These are phyloP conservation scores for Fusarium acutatum DNA, from an alignment of 2,329 filamentous ascomycete species.

Conservation along the genomic window DNA sequence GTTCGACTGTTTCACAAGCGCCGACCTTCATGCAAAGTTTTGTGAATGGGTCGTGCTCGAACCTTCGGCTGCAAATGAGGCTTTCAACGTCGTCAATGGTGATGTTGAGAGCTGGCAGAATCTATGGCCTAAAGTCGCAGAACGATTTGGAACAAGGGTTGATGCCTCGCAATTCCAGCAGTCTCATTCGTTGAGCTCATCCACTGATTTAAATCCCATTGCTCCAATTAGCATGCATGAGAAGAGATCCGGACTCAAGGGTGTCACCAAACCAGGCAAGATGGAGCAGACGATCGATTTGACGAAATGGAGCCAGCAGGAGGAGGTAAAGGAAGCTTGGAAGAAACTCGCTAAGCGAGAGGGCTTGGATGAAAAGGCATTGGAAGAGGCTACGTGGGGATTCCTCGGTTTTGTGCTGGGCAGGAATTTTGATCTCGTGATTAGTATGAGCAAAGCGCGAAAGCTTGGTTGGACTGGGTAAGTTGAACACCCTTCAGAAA, in stretches of 20 bases:
- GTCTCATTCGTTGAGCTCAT: not conserved
- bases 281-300: not conserved
- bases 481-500: not conserved
- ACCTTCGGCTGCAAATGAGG: not conserved
- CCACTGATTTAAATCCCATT: not conserved
- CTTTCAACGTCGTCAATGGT: conserved; percentile 6
- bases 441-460: conserved; percentile 3
- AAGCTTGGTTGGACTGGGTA: not conserved
- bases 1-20: not conserved
- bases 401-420: conserved; percentile 3
- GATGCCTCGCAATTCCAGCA: not conserved
- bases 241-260: not conserved
- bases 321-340: not conserved
- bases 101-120: conserved; percentile 12
- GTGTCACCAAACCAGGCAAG: not conserved
- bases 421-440: conserved; percentile 1
- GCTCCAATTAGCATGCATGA: not conserved
- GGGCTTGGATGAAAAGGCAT: not conserved
- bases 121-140: not conserved
- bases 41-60: conserved; percentile 4
- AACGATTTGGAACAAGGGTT: not conserved
- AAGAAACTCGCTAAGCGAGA: not conserved
- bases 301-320: not conserved
- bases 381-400: not conserved
- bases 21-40: not conserved